Evolutionary conservation across 73 alveolate genomes (phyloP), one percentile per base, ranked within the genome.

Genomic region (Blepharisma japonicum): DNA sequence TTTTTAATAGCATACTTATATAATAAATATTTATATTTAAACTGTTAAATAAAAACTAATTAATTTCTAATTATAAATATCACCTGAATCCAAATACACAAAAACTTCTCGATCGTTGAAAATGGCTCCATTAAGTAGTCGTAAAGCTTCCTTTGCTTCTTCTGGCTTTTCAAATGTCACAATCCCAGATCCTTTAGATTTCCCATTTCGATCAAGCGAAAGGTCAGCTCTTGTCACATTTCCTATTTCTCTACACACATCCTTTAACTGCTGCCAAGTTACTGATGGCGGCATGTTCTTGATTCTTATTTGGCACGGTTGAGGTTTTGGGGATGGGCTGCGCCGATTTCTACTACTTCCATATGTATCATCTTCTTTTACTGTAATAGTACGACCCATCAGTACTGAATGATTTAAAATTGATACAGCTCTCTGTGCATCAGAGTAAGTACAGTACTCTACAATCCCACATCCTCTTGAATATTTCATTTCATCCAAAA

Each of bases 391-490:
- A 20, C 82, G 54, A 38, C 86, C 86, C 55, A 67, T 81, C 14
- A 79, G 42, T 20, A 6, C 38, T 1, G 86, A 45, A n/a, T 68
- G 46, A 47, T 79, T 39, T 20, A 79, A 49, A 48, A 9, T 14
- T 49, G 25, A 27, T 11, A 79, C 45, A 0, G 86, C 86, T 18
- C 66, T 66, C 0, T 23, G 55, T 6, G 68, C 71, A 48, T 79
- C 81, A 6, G 32, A 67, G 38, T 8, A 53, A 20, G 56, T 68
- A 6, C n/a, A 54, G 46, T 68, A 79, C 56, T 79, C 86, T 6
- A 79, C 77, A 0, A 67, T 70, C 0, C 85, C 92, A 23, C 80
- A 47, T 6, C 92, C 92, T 25, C 86, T 50, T 6, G 92, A 85
- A 47, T 77, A 47, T 38, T 88, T 85, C n/a, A 68, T 45, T 45